These are phyloP conservation scores for Saturnispora dispora DNA, from an alignment of 805 yeast species.

Conservation along the genomic window DNA sequence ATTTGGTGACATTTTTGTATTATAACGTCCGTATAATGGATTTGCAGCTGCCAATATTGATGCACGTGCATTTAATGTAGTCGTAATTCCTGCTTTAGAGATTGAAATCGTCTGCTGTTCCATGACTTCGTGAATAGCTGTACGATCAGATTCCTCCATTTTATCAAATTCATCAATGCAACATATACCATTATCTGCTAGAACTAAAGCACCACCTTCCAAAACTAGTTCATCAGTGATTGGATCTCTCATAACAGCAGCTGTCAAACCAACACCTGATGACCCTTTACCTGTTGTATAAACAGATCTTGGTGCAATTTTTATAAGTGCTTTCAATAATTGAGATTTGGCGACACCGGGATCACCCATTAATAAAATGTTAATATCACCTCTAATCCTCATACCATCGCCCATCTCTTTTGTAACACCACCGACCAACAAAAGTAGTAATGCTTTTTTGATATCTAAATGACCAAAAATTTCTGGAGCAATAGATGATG, in stretches of 20 bases:
- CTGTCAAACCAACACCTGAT: slow-evolving; percentile 97
- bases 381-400: slow-evolving; percentile 95
- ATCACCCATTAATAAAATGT: slow-evolving; percentile 95
- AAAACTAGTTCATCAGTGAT: slow-evolving; percentile 98
- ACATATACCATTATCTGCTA: slow-evolving; percentile 96
- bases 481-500: slow-evolving; percentile 94
- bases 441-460: slow-evolving; percentile 76
- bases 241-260: slow-evolving; percentile 98
- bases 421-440: slow-evolving; percentile 91
- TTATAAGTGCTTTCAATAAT: slow-evolving; percentile 78
- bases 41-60: slow-evolving; percentile 98
- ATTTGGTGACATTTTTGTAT: slow-evolving; percentile 80
- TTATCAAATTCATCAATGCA: slow-evolving; percentile 98
- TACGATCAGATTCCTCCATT: slow-evolving; percentile 95
- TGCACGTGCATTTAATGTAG: slow-evolving; percentile 90
- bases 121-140: slow-evolving; percentile 99
- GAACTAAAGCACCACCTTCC: slow-evolving; percentile 95
- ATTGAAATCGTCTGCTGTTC: slow-evolving; percentile 98
- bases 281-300: slow-evolving; percentile 98
- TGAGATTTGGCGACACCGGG: slow-evolving; percentile 99
- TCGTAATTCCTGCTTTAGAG: slow-evolving; percentile 95
- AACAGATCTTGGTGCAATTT: slow-evolving; percentile 92
- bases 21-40: slow-evolving; percentile 91
- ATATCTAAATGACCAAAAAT: slow-evolving; percentile 91
- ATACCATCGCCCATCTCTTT: slow-evolving; percentile 94